Conservation (phyloP, 2,329 filamentous ascomycete genomes). For the Thielaviopsis musarum region DNA sequence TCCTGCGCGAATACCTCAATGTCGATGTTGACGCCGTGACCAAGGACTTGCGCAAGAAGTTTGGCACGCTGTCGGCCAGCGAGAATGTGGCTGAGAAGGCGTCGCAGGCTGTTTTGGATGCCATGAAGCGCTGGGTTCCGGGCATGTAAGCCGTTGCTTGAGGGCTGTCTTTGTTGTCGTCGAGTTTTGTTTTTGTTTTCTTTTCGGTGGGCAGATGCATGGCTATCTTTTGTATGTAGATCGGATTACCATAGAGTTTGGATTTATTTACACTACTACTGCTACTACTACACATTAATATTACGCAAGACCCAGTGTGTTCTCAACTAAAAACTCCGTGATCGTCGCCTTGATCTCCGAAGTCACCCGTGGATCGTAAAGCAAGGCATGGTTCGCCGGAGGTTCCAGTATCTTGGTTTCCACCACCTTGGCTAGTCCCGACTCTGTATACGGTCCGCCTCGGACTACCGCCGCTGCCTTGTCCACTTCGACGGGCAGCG, state of each 20-base stretch:
- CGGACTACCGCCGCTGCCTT: constrained; percentile 35
- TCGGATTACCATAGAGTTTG: no score
- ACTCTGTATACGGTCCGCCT: background rate
- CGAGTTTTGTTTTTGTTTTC: no score
- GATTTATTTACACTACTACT: no score
- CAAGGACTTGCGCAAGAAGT: constrained; percentile 48
- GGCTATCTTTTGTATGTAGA: no score
- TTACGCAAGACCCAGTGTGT: no score
- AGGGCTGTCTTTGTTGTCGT: background rate
- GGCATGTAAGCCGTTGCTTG: background rate
- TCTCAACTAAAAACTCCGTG: constrained; percentile 57
- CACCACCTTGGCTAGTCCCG: constrained; percentile 31
- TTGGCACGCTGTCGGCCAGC: constrained; percentile 1
- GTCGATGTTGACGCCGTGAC: constrained; percentile 70
- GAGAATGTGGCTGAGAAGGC: constrained; percentile 4
- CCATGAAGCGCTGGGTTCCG: constrained; percentile 10
- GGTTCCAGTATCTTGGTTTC: constrained; percentile 54
- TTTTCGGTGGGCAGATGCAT: no score
- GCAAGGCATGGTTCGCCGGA: constrained; percentile 67
- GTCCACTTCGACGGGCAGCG: constrained; percentile 51
- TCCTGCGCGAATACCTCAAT: constrained; percentile 61
- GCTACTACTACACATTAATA: no score
- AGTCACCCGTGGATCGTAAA: constrained; percentile 62
- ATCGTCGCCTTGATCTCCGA: constrained; percentile 67
- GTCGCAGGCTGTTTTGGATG: constrained; percentile 7